Evolutionary conservation across 345 rosid species (phyloP), one percentile per base, ranked within the genome.

Genomic region (Barbarea vulgaris): DNA sequence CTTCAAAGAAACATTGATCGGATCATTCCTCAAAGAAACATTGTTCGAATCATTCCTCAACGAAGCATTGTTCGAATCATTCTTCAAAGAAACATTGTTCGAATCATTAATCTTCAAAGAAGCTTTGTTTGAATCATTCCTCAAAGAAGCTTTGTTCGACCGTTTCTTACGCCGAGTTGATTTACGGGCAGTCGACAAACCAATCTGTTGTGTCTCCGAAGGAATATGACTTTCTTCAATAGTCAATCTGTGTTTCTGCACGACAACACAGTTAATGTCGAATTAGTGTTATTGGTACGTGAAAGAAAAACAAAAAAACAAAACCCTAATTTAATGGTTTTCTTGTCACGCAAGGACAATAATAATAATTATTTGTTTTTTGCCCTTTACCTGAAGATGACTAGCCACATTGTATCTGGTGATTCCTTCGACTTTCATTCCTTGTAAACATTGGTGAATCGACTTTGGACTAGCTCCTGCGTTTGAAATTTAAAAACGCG

Each of bases 371-470:
- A n/a, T n/a, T n/a, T n/a, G 2, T 10, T 3, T 12, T 0, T 41
- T 14, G 4, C 2, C 9, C 11, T 27, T 24, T 66, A 69, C 79
- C 79, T 76, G 79, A 52, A 76, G 79, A 68, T 76, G 79, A 31
- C 79, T 76, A 4, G 64, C 19, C 22, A 76, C 64, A 7, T 60
- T 69, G 62, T 5, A 5, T 61, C 70, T 61, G 22, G 64, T 60
- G 56, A 76, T 36, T 42, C 79, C 79, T 22, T 53, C 8, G 15
- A 76, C 1, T 0, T 53, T 42, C 79, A 76, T 68, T 0, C 44
- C 41, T 69, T 31, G 13, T 56, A 76, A 21, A 27, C 27, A 42
- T 41, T 68, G 55, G 13, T 61, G 57, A 31, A 76, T 6, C 11
- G 0, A 0, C 50, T 21, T 76, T 31, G 79, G 75, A 41, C 17